Percentiles rank a stretch among this genome's conserved stretches.
These are phyloP conservation scores for Clavariopsis aquatica DNA, from an alignment of 495 filamentous ascomycete species.

Conservation along the genomic window DNA sequence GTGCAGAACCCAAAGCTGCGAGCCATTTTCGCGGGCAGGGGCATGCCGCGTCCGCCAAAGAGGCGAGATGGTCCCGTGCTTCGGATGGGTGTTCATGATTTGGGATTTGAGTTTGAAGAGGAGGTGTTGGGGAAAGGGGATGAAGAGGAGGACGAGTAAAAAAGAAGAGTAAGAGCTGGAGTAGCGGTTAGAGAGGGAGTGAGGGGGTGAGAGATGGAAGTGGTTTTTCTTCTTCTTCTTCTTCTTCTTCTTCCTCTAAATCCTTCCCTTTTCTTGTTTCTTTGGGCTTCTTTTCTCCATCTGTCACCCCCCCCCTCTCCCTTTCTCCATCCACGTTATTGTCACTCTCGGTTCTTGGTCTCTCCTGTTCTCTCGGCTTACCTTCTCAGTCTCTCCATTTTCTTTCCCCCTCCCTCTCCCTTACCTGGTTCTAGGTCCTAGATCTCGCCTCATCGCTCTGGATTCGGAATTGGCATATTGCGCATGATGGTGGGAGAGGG, in stretches of 20 bases:
- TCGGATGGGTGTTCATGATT: background rate
- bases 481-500: too few species aligned
- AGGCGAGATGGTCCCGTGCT: background rate
- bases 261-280: slow-evolving; percentile 3
- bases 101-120: background rate
- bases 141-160: background rate
- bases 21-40: background rate
- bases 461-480: too few species aligned
- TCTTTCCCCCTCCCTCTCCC: background rate
- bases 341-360: too few species aligned
- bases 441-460: too few species aligned
- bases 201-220: background rate
- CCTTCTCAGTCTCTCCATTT: background rate
- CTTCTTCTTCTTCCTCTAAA: background rate
- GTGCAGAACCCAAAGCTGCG: background rate
- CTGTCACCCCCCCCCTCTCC: background rate
- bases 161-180: background rate
- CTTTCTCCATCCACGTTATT: background rate
- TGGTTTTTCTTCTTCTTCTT: background rate
- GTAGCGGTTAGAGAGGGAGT: too few species aligned
- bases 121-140: background rate
- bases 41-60: background rate
- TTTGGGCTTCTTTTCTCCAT: background rate
- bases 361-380: background rate
- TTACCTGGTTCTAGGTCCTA: too few species aligned